Percentiles rank a stretch among this genome's conserved stretches.
Evolutionary conservation across 805 yeast genomes (phyloP).

Genomic region (Kuraishia borneana): DNA sequence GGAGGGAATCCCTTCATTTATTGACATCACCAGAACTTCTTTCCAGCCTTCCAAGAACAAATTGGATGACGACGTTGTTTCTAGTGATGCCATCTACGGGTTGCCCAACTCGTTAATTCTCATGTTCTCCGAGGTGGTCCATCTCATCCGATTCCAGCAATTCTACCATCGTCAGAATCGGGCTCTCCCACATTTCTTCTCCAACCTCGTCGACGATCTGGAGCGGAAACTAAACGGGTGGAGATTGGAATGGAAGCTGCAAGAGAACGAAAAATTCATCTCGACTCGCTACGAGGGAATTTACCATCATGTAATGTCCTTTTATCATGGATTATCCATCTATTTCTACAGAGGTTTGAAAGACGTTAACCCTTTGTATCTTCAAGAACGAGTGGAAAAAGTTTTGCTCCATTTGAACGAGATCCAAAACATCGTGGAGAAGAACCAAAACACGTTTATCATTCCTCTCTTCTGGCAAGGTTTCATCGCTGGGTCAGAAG

Average conservation of each 20-base stretch:
- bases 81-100: conserved; percentile 77
- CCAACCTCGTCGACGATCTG: conserved; percentile 22
- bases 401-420: conserved; percentile 55
- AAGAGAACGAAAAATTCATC: conserved; percentile 22
- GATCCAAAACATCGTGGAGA: conserved; percentile 44
- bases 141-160: conserved; percentile 50
- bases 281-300: conserved; percentile 59
- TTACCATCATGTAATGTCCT: conserved; percentile 71
- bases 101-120: conserved; percentile 71
- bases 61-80: conserved; percentile 44
- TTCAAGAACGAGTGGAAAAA: conserved; percentile 52
- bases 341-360: conserved; percentile 60
- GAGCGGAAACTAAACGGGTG: conserved; percentile 48
- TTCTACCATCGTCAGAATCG: conserved; percentile 28
- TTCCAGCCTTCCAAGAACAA: conserved; percentile 27
- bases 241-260: conserved; percentile 66
- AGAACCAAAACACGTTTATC: conserved; percentile 39
- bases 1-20: conserved; percentile 23
- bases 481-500: conserved; percentile 78
- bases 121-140: conserved; percentile 63
- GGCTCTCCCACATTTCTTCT: conserved; percentile 22
- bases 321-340: conserved; percentile 59
- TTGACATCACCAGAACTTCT: conserved; percentile 28
- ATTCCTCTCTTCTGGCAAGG: conserved; percentile 86
- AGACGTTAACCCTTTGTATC: conserved; percentile 37